Percentiles rank a stretch among this genome's conserved stretches.
Conservation (phyloP, 768 basidiomycete genomes). For the Termitomyces eurrhizus region DNA sequence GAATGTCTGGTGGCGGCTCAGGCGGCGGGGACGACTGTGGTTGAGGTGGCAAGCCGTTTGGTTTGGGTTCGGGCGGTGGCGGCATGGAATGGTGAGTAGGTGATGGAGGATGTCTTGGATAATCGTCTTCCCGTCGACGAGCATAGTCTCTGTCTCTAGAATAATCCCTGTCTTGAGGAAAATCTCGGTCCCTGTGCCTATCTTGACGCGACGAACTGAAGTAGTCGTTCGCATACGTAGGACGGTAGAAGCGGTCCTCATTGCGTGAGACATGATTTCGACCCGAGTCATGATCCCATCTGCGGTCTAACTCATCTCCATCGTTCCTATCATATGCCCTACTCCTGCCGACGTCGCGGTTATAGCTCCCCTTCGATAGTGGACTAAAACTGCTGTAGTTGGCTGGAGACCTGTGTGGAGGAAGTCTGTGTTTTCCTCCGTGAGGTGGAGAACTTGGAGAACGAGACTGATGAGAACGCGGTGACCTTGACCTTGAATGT, state of each 20-base stretch:
- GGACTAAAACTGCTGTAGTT: slow-evolving; percentile 32
- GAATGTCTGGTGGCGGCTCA: slow-evolving; percentile 30
- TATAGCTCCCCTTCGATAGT: slow-evolving; percentile 27
- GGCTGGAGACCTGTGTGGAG: slow-evolving; percentile 33
- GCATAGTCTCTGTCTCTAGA: slow-evolving; percentile 13
- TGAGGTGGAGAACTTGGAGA: slow-evolving; percentile 35
- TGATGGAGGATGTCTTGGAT: slow-evolving; percentile 20
- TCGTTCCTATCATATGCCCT: slow-evolving; percentile 26
- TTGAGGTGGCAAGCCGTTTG: slow-evolving; percentile 15
- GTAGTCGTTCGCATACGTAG: slow-evolving; percentile 12
- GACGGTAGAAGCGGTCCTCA: slow-evolving; percentile 25
- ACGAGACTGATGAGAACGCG: slow-evolving; percentile 26
- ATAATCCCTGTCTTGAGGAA: not conserved
- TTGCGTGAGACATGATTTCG: slow-evolving; percentile 12
- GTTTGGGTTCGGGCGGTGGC: slow-evolving; percentile 17
- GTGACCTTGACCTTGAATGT: slow-evolving; percentile 21
- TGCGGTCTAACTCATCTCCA: slow-evolving; percentile 26
- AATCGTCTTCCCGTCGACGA: slow-evolving; percentile 19
- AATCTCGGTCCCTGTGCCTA: slow-evolving; percentile 8
- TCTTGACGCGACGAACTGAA: slow-evolving; percentile 30
- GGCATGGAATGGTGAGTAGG: slow-evolving; percentile 17
- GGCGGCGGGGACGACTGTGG: slow-evolving; percentile 25
- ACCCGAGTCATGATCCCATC: slow-evolving; percentile 21
- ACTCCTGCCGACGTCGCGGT: slow-evolving; percentile 29
- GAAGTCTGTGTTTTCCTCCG: slow-evolving; percentile 35